phyloP scores from a whole-genome alignment of 768 basidiomycete genomes.

The Lentinula edodes region DNA sequence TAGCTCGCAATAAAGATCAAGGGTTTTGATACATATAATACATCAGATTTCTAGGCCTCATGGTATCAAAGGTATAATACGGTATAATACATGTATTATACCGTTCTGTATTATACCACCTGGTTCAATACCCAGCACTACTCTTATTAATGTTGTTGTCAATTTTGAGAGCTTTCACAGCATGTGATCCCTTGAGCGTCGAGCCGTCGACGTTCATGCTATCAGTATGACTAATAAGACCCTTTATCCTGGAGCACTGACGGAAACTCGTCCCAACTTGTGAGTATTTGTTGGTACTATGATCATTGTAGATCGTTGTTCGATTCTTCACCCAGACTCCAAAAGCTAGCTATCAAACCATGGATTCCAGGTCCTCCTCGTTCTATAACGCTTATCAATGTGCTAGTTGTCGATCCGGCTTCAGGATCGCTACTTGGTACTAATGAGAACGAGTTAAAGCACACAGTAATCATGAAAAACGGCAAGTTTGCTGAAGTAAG shows the following conservation, averaged over 20 bases:
- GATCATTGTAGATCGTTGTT: background rate
- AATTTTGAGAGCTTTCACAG: background rate
- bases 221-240: background rate
- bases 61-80: no score
- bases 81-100: no score
- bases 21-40: no score
- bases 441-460: background rate
- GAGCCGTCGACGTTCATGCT: background rate
- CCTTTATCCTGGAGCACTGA: constrained; percentile 9
- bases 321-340: constrained; percentile 12
- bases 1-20: no score
- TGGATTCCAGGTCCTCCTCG: constrained; percentile 23
- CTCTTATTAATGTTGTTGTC: no score
- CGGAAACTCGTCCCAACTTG: constrained; percentile 3
- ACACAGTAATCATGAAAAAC: constrained; percentile 21
- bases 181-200: background rate
- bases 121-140: no score
- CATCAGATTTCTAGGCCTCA: no score
- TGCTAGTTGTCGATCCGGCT: constrained; percentile 26
- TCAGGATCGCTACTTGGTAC: constrained; percentile 18
- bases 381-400: constrained; percentile 25
- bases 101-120: no score
- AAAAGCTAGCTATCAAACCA: constrained; percentile 28
- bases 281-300: background rate
- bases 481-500: constrained; percentile 22